Percentiles rank a stretch among this genome's conserved stretches.
phyloP scores from a whole-genome alignment of 2,329 filamentous ascomycete species.

The Neofusicoccum sp. region DNA sequence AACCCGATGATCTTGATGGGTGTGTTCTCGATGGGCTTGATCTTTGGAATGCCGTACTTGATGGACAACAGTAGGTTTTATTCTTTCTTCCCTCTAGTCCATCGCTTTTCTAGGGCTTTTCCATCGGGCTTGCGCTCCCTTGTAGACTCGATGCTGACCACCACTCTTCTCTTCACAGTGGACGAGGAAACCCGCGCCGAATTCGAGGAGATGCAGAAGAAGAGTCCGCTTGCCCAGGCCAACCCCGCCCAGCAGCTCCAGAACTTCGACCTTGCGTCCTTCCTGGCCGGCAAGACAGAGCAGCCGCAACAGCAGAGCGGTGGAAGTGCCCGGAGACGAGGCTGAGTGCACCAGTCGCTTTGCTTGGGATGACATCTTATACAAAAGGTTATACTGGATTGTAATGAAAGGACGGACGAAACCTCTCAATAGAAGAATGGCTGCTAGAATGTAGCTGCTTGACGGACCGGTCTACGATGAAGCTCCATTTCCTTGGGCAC shows the following conservation, averaged over 20 bases:
- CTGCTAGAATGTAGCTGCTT: no score
- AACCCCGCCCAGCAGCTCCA: slow-evolving; percentile 53
- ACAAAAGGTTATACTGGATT: no score
- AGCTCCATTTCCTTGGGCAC: no score
- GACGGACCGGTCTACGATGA: no score
- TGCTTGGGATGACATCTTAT: no score
- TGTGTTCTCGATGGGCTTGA: slow-evolving; percentile 75
- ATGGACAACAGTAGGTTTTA: slow-evolving; percentile 78
- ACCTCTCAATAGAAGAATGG: no score
- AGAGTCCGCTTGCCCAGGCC: slow-evolving; percentile 58
- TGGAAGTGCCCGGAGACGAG: not conserved
- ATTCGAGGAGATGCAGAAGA: slow-evolving; percentile 85
- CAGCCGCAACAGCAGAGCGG: not conserved
- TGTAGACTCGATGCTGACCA: not conserved
- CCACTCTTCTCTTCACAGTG: slow-evolving; percentile 57
- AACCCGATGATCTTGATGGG: slow-evolving; percentile 97
- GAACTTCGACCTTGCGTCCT: slow-evolving; percentile 67
- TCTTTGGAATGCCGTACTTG: slow-evolving; percentile 91
- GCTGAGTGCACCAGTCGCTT: no score
- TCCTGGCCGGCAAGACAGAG: slow-evolving; percentile 59
- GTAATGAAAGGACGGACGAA: no score
- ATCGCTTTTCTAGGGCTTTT: not conserved
- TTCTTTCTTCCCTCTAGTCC: slow-evolving; percentile 39
- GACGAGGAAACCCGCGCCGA: slow-evolving; percentile 93
- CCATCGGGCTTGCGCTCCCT: no score